Base-by-base conservation (phyloP, 2,329 filamentous ascomycete species). In the Penicillium sp. region DNA sequence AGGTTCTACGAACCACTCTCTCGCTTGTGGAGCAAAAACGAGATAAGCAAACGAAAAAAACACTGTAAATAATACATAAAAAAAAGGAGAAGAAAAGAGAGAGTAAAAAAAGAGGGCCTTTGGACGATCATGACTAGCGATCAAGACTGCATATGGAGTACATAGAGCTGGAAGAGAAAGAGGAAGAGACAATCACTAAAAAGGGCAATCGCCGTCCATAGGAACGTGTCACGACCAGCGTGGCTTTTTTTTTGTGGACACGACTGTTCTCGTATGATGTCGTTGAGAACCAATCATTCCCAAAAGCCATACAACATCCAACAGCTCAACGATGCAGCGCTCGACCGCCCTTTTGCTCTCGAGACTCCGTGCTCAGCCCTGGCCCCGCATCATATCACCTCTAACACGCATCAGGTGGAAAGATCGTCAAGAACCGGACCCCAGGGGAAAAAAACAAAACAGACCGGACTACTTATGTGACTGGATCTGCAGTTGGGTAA, bases 1-100 rank as follows among this genome's bases (percentile, higher is more conserved):
- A 58, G 49, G 27, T 62, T 62, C 59, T 53, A 62, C 54, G 51
- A 57, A 52, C 27, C 40, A 47, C 31, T 48, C 37, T 37, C 25
- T 37, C 33, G 33, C n/a, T n/a, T 18, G 33, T 41, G 47, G 43
- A 44, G n/a, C 45, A 46, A 44, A 25, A 45, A 23, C 8, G 14
- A n/a, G 1, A 18, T 7, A 8, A 11, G 7, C 15, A 22, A 27
- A 33, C 2, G 41, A 20, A 42, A 37, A 37, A 49, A 49, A 48
- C 35, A 20, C 5, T 20, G 15, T 15, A 31, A 15, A 2, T 15
- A 15, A 15, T 6, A 14, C 1, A 5, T 12, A 29, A 11, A 5
- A 14, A 15, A 29, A 23, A 48, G 47, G 18, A 11, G 25, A 6
- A 40, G 20, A 26, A 6, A 7, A 26, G 14, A 29, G 26, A n/a